Percentiles rank a stretch among this genome's conserved stretches.
Evolutionary conservation across 768 basidiomycete genomes (phyloP).

Genomic region (Mrakia gelida): DNA sequence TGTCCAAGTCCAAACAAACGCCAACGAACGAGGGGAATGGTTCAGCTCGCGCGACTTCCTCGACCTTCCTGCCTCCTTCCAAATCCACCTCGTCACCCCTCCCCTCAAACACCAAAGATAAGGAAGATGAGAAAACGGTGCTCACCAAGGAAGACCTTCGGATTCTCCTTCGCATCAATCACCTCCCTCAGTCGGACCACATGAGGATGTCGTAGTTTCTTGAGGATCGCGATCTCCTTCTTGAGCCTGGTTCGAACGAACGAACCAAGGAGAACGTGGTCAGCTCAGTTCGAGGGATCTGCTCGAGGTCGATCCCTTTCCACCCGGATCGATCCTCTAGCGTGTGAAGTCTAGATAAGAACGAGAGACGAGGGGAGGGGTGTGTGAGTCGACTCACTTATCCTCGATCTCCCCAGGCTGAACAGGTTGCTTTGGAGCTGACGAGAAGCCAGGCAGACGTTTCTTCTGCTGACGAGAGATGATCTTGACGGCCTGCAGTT

Average conservation of each 20-base stretch:
- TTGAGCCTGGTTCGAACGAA: slow-evolving; percentile 60
- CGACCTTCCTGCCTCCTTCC: neutral
- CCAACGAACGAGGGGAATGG: neutral
- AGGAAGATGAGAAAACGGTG: neutral
- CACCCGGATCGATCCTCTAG: neutral
- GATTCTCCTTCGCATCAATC: slow-evolving; percentile 82
- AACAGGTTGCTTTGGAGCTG: neutral
- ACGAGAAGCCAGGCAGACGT: slow-evolving; percentile 56
- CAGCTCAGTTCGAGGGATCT: neutral
- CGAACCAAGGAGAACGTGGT: neutral
- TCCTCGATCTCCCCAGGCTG: slow-evolving; percentile 20
- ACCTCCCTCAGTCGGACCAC: slow-evolving; percentile 87
- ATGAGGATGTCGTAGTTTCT: slow-evolving; percentile 85
- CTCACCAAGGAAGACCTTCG: slow-evolving; percentile 87
- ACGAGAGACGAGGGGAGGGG: neutral
- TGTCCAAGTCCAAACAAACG: slow-evolving; percentile 41
- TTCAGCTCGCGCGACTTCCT: neutral
- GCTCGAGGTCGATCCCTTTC: too few relatives aligned
- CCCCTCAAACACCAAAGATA: slow-evolving; percentile 6
- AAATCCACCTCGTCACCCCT: neutral
- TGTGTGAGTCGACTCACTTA: slow-evolving; percentile 23
- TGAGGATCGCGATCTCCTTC: slow-evolving; percentile 97
- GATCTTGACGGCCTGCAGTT: slow-evolving; percentile 46
- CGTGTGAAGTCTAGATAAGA: neutral
- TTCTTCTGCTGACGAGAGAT: slow-evolving; percentile 55